phyloP scores from a whole-genome alignment of 2,329 filamentous ascomycete genomes.

The Sclerotinia sclerotiorum region DNA sequence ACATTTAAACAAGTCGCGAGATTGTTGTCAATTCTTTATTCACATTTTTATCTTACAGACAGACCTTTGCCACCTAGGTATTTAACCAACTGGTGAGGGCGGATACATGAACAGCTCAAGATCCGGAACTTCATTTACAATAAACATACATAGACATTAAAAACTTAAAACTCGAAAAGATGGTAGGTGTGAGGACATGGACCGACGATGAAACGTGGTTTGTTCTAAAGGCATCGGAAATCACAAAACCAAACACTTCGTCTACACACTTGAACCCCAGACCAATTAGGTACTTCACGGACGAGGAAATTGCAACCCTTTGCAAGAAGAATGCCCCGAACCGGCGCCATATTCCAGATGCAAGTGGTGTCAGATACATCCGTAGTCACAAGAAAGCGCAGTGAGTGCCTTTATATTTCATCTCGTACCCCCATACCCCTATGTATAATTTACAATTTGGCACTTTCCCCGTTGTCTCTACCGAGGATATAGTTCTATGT shows the following conservation, averaged over 20 bases:
- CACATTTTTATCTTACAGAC: no score
- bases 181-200: slow-evolving; percentile 10
- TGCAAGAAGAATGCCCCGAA: slow-evolving; percentile 3
- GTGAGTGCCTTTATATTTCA: not conserved
- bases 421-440: not conserved
- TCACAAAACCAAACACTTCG: not conserved
- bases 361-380: not conserved
- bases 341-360: not conserved
- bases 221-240: not conserved
- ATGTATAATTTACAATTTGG: not conserved
- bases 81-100: no score
- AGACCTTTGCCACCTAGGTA: no score
- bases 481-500: no score
- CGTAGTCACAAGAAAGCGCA: not conserved
- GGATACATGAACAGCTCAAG: no score
- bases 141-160: no score
- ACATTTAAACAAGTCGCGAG: no score
- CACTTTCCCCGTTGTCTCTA: not conserved
- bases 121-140: no score
- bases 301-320: not conserved
- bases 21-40: no score
- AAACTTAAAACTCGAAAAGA: not conserved
- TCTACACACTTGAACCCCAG: not conserved
- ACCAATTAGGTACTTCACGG: not conserved
- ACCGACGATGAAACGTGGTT: slow-evolving; percentile 1